A percentile compares a stretch with the other conserved stretches of the same genome.
These are phyloP conservation scores for Leucocoprinus leucothites DNA, from an alignment of 768 basidiomycete species.

Conservation along the genomic window DNA sequence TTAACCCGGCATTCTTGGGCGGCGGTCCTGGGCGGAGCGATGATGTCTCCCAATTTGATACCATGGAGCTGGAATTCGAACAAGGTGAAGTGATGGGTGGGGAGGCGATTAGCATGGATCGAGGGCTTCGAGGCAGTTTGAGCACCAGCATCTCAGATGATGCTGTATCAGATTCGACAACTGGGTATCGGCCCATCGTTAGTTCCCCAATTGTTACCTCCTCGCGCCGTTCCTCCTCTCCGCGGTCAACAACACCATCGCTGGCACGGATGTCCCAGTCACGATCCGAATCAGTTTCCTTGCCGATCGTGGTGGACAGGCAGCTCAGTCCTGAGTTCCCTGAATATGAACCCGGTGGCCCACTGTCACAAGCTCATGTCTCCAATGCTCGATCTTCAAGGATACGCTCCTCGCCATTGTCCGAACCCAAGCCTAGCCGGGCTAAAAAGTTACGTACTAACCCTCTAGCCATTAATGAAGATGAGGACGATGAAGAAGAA, in stretches of 20 bases:
- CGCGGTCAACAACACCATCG: not conserved
- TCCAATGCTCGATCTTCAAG: not conserved
- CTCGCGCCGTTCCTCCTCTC: not conserved
- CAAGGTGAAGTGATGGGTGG: not conserved
- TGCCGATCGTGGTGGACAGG: not conserved
- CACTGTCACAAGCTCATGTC: not conserved
- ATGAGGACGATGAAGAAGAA: conserved; percentile 3
- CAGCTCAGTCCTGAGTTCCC: conserved; percentile 2
- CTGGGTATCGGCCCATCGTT: not conserved
- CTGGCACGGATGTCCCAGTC: not conserved
- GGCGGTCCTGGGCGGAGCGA: not conserved
- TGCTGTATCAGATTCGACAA: not conserved
- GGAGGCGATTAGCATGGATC: not conserved
- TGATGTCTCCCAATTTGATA: not conserved
- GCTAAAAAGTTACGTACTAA: not conserved
- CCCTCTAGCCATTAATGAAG: not conserved
- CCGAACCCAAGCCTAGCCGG: too few relatives aligned
- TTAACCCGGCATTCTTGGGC: conserved; percentile 5
- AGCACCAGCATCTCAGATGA: not conserved
- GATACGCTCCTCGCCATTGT: not conserved
- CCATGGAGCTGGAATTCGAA: not conserved
- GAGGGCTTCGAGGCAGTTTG: not conserved
- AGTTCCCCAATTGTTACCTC: not conserved
- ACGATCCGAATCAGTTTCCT: not conserved
- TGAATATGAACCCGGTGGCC: not conserved